These are phyloP conservation scores for Panicum hallii DNA, from an alignment of 202 grass and related monocot species.

Conservation along the genomic window DNA sequence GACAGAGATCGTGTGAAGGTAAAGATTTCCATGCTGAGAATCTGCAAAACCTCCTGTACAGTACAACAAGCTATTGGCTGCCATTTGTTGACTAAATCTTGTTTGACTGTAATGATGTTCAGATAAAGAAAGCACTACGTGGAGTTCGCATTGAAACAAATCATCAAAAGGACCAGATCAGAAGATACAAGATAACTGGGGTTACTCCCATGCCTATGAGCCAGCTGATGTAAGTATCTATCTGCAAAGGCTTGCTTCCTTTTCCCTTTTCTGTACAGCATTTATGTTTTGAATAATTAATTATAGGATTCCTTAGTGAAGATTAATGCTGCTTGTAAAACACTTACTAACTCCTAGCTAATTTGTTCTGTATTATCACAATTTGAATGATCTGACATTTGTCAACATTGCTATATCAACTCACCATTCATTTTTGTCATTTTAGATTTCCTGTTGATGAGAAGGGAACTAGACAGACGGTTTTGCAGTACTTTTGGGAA, in stretches of 20 bases:
- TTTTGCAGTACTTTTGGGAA: conserved; percentile 77
- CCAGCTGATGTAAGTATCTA: conserved; percentile 58
- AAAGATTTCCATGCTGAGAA: not conserved
- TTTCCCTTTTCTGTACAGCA: not conserved
- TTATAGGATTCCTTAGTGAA: not conserved
- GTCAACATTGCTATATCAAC: not conserved
- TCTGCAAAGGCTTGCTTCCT: not conserved
- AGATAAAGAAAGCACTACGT: conserved; percentile 83
- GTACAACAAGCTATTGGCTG: not conserved
- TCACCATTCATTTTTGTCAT: not conserved
- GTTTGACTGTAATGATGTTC: not conserved
- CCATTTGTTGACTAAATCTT: not conserved
- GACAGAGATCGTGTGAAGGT: conserved; percentile 65
- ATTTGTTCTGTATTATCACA: not conserved
- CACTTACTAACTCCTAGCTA: not conserved
- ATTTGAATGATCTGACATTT: not conserved
- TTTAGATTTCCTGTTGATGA: conserved; percentile 68
- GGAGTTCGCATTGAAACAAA: conserved; percentile 71
- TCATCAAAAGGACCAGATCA: conserved; percentile 53
- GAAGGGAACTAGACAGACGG: conserved; percentile 38
- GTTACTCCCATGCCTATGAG: conserved; percentile 59
- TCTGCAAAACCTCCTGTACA: not conserved
- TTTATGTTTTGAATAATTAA: not conserved
- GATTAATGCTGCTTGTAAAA: not conserved
- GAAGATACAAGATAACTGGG: conserved; percentile 79